Evolutionary conservation across 2,329 filamentous ascomycete genomes (phyloP).

Genomic region (Microsporum ferrugineum): DNA sequence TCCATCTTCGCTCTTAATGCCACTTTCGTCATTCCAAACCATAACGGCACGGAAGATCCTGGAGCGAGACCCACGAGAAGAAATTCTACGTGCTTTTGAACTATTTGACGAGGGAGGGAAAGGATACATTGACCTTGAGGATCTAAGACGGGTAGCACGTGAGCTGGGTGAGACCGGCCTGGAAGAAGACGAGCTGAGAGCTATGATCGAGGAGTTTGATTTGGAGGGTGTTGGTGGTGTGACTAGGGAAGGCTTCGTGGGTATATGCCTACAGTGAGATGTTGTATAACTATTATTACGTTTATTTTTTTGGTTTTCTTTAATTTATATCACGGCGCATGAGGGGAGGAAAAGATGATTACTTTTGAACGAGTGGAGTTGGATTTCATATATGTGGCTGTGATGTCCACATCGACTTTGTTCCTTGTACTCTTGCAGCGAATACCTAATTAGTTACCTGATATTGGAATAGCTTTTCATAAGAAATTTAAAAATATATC

Average conservation of each 20-base stretch:
- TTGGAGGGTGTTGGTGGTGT: slow-evolving; percentile 79
- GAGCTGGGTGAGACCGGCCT: slow-evolving; percentile 80
- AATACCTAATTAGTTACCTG: not conserved
- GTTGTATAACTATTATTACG: not conserved
- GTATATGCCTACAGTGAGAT: slow-evolving; percentile 49
- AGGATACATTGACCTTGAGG: slow-evolving; percentile 78
- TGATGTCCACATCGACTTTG: not conserved
- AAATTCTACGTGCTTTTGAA: slow-evolving; percentile 81
- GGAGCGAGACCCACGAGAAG: slow-evolving; percentile 74
- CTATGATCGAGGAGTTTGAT: slow-evolving; percentile 98
- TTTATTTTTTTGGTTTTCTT: not conserved
- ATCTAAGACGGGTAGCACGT: slow-evolving; percentile 73
- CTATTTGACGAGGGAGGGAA: slow-evolving; percentile 91
- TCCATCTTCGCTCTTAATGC: slow-evolving; percentile 57
- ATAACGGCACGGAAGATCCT: slow-evolving; percentile 71
- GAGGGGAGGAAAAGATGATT: not conserved
- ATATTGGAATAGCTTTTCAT: not conserved
- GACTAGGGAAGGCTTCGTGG: slow-evolving; percentile 52
- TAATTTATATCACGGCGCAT: not conserved
- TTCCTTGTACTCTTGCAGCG: not conserved
- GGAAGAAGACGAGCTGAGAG: slow-evolving; percentile 80
- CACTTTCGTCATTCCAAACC: slow-evolving; percentile 59
- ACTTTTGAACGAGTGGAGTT: not conserved
- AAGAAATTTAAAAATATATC: not conserved
- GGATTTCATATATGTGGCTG: not conserved